Percentiles rank a stretch among this genome's conserved stretches.
Conservation (phyloP, 2,329 filamentous ascomycete species). For the Pezicula radicicola region DNA sequence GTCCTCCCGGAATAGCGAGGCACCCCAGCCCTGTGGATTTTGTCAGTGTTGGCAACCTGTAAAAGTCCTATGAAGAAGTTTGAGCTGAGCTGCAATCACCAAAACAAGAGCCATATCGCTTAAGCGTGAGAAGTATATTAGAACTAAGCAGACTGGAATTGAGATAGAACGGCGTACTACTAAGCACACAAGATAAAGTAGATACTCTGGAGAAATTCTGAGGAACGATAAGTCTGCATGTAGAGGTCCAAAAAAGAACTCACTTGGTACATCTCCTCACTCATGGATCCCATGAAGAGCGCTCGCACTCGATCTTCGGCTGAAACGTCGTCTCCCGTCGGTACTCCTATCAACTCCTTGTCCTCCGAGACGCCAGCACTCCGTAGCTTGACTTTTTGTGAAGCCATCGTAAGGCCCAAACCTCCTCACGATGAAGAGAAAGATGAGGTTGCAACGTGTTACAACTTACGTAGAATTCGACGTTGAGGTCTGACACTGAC, state of each 20-base stretch:
- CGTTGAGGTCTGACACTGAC: neutral
- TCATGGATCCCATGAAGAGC: slow-evolving; percentile 9
- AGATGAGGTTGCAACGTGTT: no score
- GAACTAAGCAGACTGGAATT: no score
- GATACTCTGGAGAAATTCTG: no score
- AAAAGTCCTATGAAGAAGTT: slow-evolving; percentile 3
- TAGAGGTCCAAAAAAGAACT: slow-evolving; percentile 3
- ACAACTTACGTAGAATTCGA: no score
- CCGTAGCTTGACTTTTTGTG: slow-evolving; percentile 10
- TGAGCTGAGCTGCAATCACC: neutral
- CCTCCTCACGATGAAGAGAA: no score
- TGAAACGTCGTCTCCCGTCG: slow-evolving; percentile 15
- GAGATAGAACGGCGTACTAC: no score
- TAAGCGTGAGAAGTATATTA: no score
- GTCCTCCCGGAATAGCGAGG: slow-evolving; percentile 11
- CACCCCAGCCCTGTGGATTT: slow-evolving; percentile 22
- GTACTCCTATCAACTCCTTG: slow-evolving; percentile 12
- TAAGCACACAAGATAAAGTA: no score
- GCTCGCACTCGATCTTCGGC: slow-evolving; percentile 15
- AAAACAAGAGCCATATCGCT: no score
- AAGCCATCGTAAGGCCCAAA: slow-evolving; percentile 8
- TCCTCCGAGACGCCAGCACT: slow-evolving; percentile 17
- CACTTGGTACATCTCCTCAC: slow-evolving; percentile 13
- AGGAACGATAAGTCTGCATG: neutral
- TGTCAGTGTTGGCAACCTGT: neutral